Conservation (phyloP, 2,329 filamentous ascomycete species). For the Sporothrix mexicana region DNA sequence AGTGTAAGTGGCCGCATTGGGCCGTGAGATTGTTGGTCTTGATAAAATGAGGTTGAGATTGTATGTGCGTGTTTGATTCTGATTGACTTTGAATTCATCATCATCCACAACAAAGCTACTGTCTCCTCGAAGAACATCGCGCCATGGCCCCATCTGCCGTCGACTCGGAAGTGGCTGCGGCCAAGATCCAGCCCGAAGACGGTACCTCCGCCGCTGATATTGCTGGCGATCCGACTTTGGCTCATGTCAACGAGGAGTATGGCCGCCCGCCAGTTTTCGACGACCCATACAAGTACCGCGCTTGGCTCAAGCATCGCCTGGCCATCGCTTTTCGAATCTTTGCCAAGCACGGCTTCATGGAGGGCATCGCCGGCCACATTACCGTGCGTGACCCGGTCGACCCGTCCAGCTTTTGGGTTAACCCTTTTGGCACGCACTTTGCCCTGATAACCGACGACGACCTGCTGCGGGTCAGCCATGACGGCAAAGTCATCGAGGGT, state of each 20-base stretch:
- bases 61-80: neutral
- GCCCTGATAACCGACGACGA: constrained; percentile 66
- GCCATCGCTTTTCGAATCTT: constrained; percentile 63
- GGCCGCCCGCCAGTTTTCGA: constrained; percentile 36
- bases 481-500: constrained; percentile 67
- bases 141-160: constrained; percentile 34
- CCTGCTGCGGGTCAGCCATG: constrained; percentile 65
- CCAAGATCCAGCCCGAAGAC: constrained; percentile 10
- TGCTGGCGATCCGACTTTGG: constrained; percentile 37
- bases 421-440: constrained; percentile 67
- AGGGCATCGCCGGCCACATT: constrained; percentile 69
- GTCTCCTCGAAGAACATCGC: too few species aligned
- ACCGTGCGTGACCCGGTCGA: constrained; percentile 65
- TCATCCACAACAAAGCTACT: neutral
- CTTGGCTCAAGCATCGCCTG: constrained; percentile 60
- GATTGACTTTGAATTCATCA: neutral
- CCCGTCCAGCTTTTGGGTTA: constrained; percentile 68
- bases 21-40: neutral
- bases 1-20: constrained; percentile 23
- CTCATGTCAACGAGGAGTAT: constrained; percentile 34
- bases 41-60: neutral
- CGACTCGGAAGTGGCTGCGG: neutral
- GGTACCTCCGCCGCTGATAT: neutral
- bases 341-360: constrained; percentile 60
- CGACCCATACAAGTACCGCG: constrained; percentile 49